phyloP scores from a whole-genome alignment of 2,329 filamentous ascomycete genomes.

The Diaporthe caulivora region DNA sequence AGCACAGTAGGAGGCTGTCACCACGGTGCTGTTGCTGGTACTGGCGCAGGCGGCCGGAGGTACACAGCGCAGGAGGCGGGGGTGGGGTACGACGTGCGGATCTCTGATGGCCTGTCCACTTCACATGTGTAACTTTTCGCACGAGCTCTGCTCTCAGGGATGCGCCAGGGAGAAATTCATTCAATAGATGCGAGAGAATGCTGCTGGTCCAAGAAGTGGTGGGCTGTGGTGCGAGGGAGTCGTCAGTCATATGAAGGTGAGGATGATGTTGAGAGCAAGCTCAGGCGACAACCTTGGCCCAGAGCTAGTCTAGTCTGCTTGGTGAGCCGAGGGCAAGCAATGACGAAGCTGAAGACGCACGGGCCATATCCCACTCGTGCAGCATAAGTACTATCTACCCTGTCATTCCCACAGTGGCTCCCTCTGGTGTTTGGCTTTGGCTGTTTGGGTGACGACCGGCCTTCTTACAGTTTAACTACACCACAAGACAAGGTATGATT shows the following conservation, averaged over 20 bases:
- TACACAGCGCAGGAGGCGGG: conserved; percentile 33
- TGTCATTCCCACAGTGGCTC: not conserved
- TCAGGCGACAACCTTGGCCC: conserved; percentile 14
- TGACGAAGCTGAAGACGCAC: conserved; percentile 28
- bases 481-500: too few species aligned
- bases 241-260: conserved; percentile 2
- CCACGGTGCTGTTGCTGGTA: not conserved
- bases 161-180: not conserved
- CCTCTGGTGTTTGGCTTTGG: not conserved
- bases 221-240: not conserved
- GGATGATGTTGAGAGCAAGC: conserved; percentile 27
- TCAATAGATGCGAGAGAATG: not conserved
- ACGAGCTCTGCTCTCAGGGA: not conserved
- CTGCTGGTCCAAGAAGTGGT: not conserved
- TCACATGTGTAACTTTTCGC: not conserved
- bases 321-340: conserved; percentile 19
- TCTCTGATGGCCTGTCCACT: not conserved
- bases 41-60: conserved; percentile 23
- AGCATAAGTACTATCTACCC: not conserved
- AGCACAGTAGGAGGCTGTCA: not conserved
- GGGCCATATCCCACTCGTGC: not conserved
- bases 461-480: too few species aligned
- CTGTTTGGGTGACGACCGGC: not conserved
- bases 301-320: conserved; percentile 12
- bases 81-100: conserved; percentile 25